A percentile compares a stretch with the other conserved stretches of the same genome.
Evolutionary conservation across 176 grass and related monocot genomes (phyloP).

Genomic region (maize (Zea mays)): DNA sequence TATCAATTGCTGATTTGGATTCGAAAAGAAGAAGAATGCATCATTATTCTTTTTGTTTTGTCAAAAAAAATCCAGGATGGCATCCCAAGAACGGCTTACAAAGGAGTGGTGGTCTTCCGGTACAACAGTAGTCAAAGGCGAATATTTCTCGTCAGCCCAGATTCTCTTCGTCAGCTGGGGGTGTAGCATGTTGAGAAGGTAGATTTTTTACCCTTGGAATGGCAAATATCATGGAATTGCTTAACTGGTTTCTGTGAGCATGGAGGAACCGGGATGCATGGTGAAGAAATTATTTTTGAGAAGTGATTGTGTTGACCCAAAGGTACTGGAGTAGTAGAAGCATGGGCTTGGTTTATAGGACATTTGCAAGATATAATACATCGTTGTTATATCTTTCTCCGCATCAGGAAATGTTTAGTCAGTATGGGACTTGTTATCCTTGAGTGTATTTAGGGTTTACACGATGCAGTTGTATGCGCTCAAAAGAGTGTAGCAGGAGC

Average conservation of each 20-base stretch:
- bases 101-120: slow-evolving; percentile 88
- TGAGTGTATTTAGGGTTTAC: background rate
- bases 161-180: slow-evolving; percentile 65
- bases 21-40: background rate
- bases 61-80: slow-evolving; percentile 54
- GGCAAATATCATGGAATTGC: background rate
- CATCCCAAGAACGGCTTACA: slow-evolving; percentile 89
- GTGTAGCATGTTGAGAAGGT: slow-evolving; percentile 29
- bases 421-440: background rate
- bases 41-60: background rate
- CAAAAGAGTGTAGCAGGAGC: background rate
- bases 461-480: background rate
- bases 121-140: slow-evolving; percentile 60
- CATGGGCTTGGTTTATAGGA: background rate
- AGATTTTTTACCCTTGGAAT: background rate
- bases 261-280: background rate
- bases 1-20: slow-evolving; percentile 14
- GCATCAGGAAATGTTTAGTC: background rate
- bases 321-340: slow-evolving; percentile 30
- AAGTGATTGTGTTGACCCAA: slow-evolving; percentile 1
- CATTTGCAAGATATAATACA: background rate
- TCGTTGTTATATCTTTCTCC: background rate
- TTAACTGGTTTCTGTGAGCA: slow-evolving; percentile 1
- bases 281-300: background rate
- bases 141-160: slow-evolving; percentile 64